Base-by-base conservation (phyloP, 371 early-diverging fungal genomes). In the Lichtheimia ramosa region DNA sequence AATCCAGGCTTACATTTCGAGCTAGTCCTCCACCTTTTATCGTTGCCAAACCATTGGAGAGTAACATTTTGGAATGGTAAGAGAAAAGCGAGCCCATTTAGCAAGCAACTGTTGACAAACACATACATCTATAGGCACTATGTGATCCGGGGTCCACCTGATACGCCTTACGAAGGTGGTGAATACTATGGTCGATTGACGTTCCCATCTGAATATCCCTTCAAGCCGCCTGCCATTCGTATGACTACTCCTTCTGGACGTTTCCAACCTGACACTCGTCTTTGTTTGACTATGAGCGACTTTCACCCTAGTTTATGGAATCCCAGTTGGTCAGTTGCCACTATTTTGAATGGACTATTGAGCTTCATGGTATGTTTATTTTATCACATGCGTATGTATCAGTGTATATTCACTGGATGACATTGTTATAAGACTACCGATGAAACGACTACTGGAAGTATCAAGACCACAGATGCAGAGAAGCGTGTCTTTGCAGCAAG, bases 181-280 rank as follows among this genome's bases (percentile, higher is more conserved):
- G 92, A 96, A 75, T 98, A 96, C 72, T 95, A 95, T 69, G 98
- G 98, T 63, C 90, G 90, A 66, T 77, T 98, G 14, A 83, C 84
- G n/a, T 98, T 97, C 60, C 99, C 99, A 7, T 64, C 90, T 46
- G 96, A 96, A 63, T 98, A 98, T 57, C 99, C 99, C 15, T 98
- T 85, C 81, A 94, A 93, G 70, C 97, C 97, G 51, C 97, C 97
- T 15, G 79, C 91, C 4, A 96, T 98, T 71, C 89, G 91, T 62
- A 97, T 98, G 96, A 81, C 89, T 39, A 98, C 98, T 55, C 97
- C 97, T 23, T 74, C 73, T 60, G 89, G 93, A 43, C 90, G 98
- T 25, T 98, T 98, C 66, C 89, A 92, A 64, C 87, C 91, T 8
- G 90, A 95, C 69, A 90, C 92, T 43, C 81, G 93, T 59, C 88